Percentiles rank a stretch among this genome's conserved stretches.
Evolutionary conservation across 78 protist species (phyloP).

Genomic region (Dictyostelium discoideum): dicty_2.7 NC_007089.4:600501-601000

Average conservation of each 20-base stretch:
- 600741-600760: background rate
- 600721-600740: background rate
- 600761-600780: background rate
- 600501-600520: slow-evolving; percentile 43
- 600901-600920: slow-evolving; percentile 44
- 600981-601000: slow-evolving; percentile 4
- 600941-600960: slow-evolving; percentile 21
- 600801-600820: background rate
- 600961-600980: slow-evolving; percentile 52
- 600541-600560: background rate
- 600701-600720: background rate
- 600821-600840: slow-evolving; percentile 60
- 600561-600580: background rate
- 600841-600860: slow-evolving; percentile 61
- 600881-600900: slow-evolving; percentile 39
- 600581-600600: slow-evolving; percentile 2
- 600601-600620: slow-evolving; percentile 12
- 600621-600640: slow-evolving; percentile 51
- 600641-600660: slow-evolving; percentile 65
- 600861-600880: slow-evolving; percentile 34
- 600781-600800: too few species aligned
- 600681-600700: slow-evolving; percentile 67
- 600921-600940: slow-evolving; percentile 25
- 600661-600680: slow-evolving; percentile 33
- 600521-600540: background rate